Evolutionary conservation across 169 alveolate species (phyloP), one percentile per base, ranked within the genome.

Genomic region (Prorocentrum cordatum): DNA sequence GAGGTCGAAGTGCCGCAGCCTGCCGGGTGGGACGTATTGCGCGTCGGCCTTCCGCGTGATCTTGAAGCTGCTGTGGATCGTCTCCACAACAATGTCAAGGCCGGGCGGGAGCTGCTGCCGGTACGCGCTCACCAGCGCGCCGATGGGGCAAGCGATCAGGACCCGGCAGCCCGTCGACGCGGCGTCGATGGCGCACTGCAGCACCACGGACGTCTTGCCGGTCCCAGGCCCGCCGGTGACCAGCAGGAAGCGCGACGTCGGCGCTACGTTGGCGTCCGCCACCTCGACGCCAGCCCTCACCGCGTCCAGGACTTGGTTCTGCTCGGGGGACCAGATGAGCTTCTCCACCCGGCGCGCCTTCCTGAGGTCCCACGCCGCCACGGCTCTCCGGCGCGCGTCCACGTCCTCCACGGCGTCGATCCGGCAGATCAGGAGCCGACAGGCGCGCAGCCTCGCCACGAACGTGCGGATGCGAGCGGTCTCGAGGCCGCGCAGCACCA

Each of bases 181-280:
- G 12, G 66, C 83, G 1, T 1, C 22, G 33, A 42, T 1, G 2
- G 66, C 83, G 10, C 45, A 35, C 3, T 6, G 47, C 16, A 71
- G 1, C 20, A 71, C 22, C 45, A 42, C 83, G 31, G 38, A 64
- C 3, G 83, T 42, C 45, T 71, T 71, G 42, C 83, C 83, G 6
- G 79, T 12, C 18, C 83, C 83, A 3, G 83, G 83, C 36, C 45
- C 47, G 29, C 83, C 83, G 27, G 67, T 12, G 1, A 71, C 64
- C 10, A 3, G 45, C 39, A 71, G 45, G 20, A 42, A 0, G 12
- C 83, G 64, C 12, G 20, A 3, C 2, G 2, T 4, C 5, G 18
- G 22, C 18, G 14, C 24, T 2, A 0, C 3, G n/a, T 3, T 20
- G 12, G 83, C 83, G 45, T 71, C 83, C 27, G 3, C 42, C 24